Conservation (phyloP, 257 asterid genomes). For the Solanum chiquidenum region DNA sequence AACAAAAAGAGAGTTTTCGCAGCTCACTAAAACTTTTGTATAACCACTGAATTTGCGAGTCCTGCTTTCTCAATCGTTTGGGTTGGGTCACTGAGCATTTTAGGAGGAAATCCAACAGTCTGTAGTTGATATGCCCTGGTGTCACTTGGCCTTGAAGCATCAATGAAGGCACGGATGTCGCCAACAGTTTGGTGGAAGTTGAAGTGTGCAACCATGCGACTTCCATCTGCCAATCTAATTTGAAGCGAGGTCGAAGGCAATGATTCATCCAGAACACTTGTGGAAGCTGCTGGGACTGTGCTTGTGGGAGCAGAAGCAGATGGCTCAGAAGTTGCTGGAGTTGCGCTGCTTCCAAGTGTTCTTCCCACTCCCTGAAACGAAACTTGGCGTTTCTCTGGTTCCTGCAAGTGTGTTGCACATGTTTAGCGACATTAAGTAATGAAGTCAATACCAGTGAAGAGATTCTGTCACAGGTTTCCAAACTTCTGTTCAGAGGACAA, state of each 20-base stretch:
- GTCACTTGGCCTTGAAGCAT: conserved; percentile 74
- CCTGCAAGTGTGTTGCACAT: conserved; percentile 30
- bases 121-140: conserved; percentile 55
- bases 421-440: not conserved
- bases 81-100: conserved; percentile 50
- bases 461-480: not conserved
- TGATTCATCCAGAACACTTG: conserved; percentile 53
- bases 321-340: conserved; percentile 28
- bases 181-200: conserved; percentile 67
- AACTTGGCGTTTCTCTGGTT: conserved; percentile 38
- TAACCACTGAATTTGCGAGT: conserved; percentile 73
- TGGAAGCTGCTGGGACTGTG: conserved; percentile 47
- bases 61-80: conserved; percentile 92
- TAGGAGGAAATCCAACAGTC: conserved; percentile 87
- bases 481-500: not conserved
- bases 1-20: not conserved
- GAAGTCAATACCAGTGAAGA: not conserved
- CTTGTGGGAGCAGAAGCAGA: conserved; percentile 17
- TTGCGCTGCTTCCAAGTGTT: conserved; percentile 69
- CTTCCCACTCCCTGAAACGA: conserved; percentile 86
- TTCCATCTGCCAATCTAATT: conserved; percentile 89
- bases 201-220: conserved; percentile 91
- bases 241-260: conserved; percentile 84
- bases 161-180: conserved; percentile 61
- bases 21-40: conserved; percentile 39